These are phyloP conservation scores for Ogataea wickerhamii DNA, from an alignment of 805 yeast genomes.

Conservation along the genomic window DNA sequence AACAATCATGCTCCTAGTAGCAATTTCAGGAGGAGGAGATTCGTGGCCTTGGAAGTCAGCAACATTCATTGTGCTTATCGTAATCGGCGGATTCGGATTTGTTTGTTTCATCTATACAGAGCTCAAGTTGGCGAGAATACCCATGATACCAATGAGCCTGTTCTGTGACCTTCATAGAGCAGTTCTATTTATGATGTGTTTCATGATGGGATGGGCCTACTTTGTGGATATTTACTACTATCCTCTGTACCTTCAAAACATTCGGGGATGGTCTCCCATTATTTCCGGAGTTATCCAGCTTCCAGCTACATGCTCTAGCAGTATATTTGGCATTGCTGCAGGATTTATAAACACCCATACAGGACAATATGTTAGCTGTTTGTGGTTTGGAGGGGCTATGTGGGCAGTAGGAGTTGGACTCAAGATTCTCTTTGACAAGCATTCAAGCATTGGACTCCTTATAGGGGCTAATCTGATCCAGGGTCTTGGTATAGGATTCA, in stretches of 20 bases:
- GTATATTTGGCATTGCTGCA: constrained; percentile 37
- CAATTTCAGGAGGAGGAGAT: constrained; percentile 58
- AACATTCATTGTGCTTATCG: constrained; percentile 29
- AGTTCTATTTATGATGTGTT: constrained; percentile 31
- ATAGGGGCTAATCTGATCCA: constrained; percentile 34
- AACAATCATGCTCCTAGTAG: constrained; percentile 47
- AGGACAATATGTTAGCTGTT: constrained; percentile 37
- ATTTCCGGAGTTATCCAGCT: constrained; percentile 39
- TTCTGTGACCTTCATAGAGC: constrained; percentile 34
- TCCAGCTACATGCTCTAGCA: constrained; percentile 34
- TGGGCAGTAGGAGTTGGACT: constrained; percentile 41
- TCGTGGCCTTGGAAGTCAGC: constrained; percentile 47
- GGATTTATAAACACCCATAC: constrained; percentile 40
- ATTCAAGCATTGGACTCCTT: constrained; percentile 31
- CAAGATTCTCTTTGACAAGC: constrained; percentile 31
- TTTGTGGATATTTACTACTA: constrained; percentile 43
- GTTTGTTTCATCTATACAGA: constrained; percentile 44
- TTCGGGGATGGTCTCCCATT: constrained; percentile 38
- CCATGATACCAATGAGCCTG: constrained; percentile 46
- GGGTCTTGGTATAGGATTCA: constrained; percentile 43
- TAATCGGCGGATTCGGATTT: constrained; percentile 37
- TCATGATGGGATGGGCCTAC: constrained; percentile 46
- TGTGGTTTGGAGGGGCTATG: constrained; percentile 28
- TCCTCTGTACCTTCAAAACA: constrained; percentile 44
- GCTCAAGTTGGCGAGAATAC: constrained; percentile 39